Base-by-base conservation (phyloP, 2,329 filamentous ascomycete genomes). In the Cladosporium sphaerospermum region DNA sequence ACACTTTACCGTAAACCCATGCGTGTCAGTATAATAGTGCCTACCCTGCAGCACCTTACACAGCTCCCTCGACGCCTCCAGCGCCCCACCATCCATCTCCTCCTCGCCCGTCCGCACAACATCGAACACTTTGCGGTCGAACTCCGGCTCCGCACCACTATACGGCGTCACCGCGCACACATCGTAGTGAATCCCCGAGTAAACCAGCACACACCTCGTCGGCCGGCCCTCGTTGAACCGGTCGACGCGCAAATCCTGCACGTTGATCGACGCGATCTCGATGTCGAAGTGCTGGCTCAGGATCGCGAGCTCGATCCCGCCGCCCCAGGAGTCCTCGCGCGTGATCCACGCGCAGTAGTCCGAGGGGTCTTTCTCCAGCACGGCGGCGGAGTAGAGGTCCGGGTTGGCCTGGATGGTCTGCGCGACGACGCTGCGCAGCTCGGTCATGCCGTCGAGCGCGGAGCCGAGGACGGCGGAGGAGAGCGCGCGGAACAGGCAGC, bases 181-280 rank as follows among this genome's bases (percentile, higher is more conserved):
- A 69, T 96, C 92, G 71, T 96, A 96, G 68, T 96, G 91, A 47
- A 96, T 93, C 2, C 90, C 90, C 0, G 87, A 92, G 71, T 96
- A 96, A 0, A 96, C 84, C 19, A 96, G 75, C 23, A 96, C 83
- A 64, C 88, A 91, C 6, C 89, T 79, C 39, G 78, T 80, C 33
- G 74, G 69, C 50, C 81, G 80, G 1, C 83, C 82, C 65, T 93
- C 88, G 59, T 95, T 95, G 71, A 92, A 95, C 4, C 80, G 80
- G 62, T 89, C 85, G 5, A 89, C 75, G 10, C 82, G 73, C 10
- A 83, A 68, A 37, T 82, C 80, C 62, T 85, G 78, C 2, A 96
- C 89, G 67, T 95, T 89, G 58, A 92, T 85, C 37, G 86, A 88
- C 69, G 83, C 88, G 49, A 95, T 89, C 66, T 96, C 89, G 28